These are phyloP conservation scores for Larix kaempferi DNA, from an alignment of 75 land plant genomes.

Conservation along the genomic window DNA sequence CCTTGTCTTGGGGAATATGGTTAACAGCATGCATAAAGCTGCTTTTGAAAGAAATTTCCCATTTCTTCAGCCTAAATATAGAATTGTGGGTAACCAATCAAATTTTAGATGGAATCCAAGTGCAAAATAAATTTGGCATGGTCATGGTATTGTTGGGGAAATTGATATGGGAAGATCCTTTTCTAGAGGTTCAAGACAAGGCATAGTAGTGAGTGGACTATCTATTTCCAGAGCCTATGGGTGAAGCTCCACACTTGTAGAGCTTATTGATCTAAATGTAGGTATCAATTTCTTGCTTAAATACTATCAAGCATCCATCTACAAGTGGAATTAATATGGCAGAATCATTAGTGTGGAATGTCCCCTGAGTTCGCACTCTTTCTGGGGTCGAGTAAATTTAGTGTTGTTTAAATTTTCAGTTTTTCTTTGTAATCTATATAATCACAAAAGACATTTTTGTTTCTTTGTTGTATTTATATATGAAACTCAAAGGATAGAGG, in stretches of 20 bases:
- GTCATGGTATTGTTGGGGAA: constrained; percentile 8
- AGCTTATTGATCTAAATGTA: constrained; percentile 53
- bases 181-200: constrained; percentile 23
- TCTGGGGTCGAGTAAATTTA: constrained; percentile 56
- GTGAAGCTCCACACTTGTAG: constrained; percentile 86
- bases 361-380: constrained; percentile 50
- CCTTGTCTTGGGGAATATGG: constrained; percentile 22
- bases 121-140: constrained; percentile 14
- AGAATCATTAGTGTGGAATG: constrained; percentile 75
- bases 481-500: constrained; percentile 71
- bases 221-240: constrained; percentile 44
- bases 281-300: constrained; percentile 16
- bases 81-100: constrained; percentile 5
- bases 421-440: background rate
- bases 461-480: constrained; percentile 41
- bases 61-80: constrained; percentile 77
- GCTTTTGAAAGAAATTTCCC: constrained; percentile 87
- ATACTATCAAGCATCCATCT: constrained; percentile 12
- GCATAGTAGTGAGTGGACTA: constrained; percentile 28
- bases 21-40: constrained; percentile 44
- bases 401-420: background rate
- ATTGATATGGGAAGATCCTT: constrained; percentile 40
- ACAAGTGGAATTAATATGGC: constrained; percentile 72
- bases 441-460: background rate
- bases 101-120: background rate